Conservation (phyloP, 305 asterid genomes). For the Fraxinus greggii region DNA sequence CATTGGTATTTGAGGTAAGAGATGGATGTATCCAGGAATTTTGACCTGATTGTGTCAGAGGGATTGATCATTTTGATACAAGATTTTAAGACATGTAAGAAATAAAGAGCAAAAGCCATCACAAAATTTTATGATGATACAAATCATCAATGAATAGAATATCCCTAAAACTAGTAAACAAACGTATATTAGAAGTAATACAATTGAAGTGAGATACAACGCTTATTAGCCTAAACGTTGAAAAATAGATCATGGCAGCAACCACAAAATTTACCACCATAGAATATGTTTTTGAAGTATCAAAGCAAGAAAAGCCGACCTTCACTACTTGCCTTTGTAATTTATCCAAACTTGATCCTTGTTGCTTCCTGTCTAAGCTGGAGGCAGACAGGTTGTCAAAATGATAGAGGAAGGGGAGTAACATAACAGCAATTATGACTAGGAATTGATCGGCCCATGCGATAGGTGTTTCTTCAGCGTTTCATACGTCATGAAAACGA, state of each 20-base stretch:
- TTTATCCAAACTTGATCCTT: constrained; percentile 39
- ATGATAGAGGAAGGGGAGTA: not conserved
- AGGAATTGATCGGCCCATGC: constrained; percentile 44
- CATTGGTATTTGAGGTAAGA: not conserved
- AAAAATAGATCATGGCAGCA: constrained; percentile 38
- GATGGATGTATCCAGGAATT: not conserved
- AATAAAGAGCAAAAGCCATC: not conserved
- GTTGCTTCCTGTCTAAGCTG: constrained; percentile 2
- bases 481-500: constrained; percentile 94
- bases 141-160: constrained; percentile 25
- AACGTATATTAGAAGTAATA: constrained; percentile 19
- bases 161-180: constrained; percentile 14
- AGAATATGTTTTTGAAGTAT: not conserved
- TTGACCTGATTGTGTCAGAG: not conserved
- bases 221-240: constrained; percentile 50
- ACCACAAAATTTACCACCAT: constrained; percentile 42
- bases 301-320: constrained; percentile 18
- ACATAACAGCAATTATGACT: not conserved
- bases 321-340: constrained; percentile 24
- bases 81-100: not conserved
- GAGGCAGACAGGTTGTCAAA: constrained; percentile 6
- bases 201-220: constrained; percentile 21
- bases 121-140: constrained; percentile 26
- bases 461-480: constrained; percentile 78
- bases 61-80: not conserved